A percentile compares a stretch with the other conserved stretches of the same genome.
Conservation (phyloP, 768 basidiomycete species). For the Aureoboletus auriporus region DNA sequence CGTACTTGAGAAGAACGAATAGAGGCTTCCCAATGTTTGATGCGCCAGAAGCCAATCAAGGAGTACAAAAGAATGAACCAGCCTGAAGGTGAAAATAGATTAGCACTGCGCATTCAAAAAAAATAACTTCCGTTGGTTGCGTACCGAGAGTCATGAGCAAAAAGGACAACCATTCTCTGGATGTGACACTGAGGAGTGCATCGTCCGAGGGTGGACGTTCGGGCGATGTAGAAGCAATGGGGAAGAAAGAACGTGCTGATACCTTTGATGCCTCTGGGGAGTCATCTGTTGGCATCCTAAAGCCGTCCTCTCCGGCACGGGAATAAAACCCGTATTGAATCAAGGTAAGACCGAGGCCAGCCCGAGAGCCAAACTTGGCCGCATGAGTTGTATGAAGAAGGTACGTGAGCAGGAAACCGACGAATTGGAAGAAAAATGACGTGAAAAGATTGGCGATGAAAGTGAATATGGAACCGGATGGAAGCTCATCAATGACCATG, state of each 20-base stretch:
- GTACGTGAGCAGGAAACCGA: conserved; percentile 90
- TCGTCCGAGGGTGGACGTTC: conserved; percentile 16
- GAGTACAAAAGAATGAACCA: conserved; percentile 92
- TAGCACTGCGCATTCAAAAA: background rate
- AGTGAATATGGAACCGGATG: conserved; percentile 70
- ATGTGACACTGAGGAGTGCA: conserved; percentile 36
- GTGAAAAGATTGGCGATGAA: conserved; percentile 79
- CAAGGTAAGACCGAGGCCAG: conserved; percentile 91
- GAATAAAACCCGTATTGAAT: conserved; percentile 90
- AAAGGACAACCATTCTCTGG: conserved; percentile 89
- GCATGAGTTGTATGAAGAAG: conserved; percentile 91
- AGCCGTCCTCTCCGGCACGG: conserved; percentile 34
- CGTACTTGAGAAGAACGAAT: conserved; percentile 45
- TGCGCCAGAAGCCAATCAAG: conserved; percentile 74
- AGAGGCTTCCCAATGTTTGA: conserved; percentile 80
- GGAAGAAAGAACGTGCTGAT: conserved; percentile 21
- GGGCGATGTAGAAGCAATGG: conserved; percentile 22
- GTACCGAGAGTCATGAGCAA: conserved; percentile 84
- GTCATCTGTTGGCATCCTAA: conserved; percentile 20
- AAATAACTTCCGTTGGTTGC: conserved; percentile 12
- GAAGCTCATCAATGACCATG: conserved; percentile 91
- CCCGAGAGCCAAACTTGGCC: conserved; percentile 88
- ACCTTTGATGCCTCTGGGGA: conserved; percentile 10
- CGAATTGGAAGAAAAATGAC: conserved; percentile 96
- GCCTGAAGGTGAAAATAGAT: conserved; percentile 38